phyloP scores from a whole-genome alignment of 441 rosid genomes.

The Geranium incanum region DNA sequence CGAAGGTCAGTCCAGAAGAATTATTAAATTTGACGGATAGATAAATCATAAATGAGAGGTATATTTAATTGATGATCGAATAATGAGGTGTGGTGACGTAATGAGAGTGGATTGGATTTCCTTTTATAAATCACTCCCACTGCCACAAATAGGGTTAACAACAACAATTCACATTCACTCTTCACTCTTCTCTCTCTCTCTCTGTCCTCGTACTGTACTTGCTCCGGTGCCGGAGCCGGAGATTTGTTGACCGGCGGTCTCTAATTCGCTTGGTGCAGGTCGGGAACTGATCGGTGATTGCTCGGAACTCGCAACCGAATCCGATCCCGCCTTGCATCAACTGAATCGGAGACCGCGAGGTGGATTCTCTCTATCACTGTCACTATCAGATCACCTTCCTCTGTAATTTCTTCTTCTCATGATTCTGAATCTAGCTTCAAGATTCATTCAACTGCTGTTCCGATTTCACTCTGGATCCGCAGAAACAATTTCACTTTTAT shows the following conservation, averaged over 20 bases:
- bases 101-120: no score
- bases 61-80: no score
- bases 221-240: conserved; percentile 23
- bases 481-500: no score
- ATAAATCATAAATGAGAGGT: no score
- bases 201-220: conserved; percentile 6
- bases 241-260: conserved; percentile 40
- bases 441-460: not conserved
- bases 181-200: not conserved
- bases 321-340: conserved; percentile 99
- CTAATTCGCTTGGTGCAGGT: conserved; percentile 99
- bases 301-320: conserved; percentile 25
- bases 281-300: conserved; percentile 66
- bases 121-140: no score
- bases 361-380: conserved; percentile 20
- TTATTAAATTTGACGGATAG: no score
- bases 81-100: no score
- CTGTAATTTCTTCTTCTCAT: not conserved
- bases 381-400: not conserved
- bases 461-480: no score
- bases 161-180: not conserved
- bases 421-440: not conserved
- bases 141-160: not conserved
- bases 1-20: no score
- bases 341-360: conserved; percentile 92